These are phyloP conservation scores for Malus sieversii DNA, from an alignment of 306 rosid species.

Conservation along the genomic window DNA sequence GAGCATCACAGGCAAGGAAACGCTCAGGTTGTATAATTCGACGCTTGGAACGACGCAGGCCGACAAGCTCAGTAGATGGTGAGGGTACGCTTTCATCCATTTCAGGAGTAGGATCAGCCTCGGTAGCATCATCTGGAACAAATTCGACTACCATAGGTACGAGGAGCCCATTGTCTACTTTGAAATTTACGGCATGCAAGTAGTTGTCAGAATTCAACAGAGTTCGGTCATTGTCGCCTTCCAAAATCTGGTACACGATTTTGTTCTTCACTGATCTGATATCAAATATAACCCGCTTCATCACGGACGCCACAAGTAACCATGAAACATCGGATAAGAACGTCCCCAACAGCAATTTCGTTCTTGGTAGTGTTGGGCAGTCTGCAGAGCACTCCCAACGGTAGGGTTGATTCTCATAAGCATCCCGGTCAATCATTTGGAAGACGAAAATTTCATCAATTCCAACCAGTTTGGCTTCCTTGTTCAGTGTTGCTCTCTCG, in stretches of 20 bases:
- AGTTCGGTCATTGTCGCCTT: constrained; percentile 13
- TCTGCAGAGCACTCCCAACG: constrained; percentile 74
- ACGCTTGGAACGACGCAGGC: constrained; percentile 82
- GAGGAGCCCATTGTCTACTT: constrained; percentile 33
- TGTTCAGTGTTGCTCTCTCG: constrained; percentile 51
- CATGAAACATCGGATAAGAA: constrained; percentile 65
- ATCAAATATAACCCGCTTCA: constrained; percentile 52
- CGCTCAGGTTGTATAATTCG: constrained; percentile 78
- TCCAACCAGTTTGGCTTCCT: constrained; percentile 47
- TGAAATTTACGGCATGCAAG: constrained; percentile 47
- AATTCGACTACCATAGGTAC: constrained; percentile 46
- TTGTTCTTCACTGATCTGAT: constrained; percentile 58
- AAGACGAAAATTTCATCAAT: constrained; percentile 56
- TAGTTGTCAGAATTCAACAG: constrained; percentile 21
- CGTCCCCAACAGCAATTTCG: constrained; percentile 64
- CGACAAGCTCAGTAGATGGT: constrained; percentile 27
- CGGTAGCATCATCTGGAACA: constrained; percentile 18
- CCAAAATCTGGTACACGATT: constrained; percentile 62
- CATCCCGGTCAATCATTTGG: constrained; percentile 47
- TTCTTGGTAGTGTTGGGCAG: constrained; percentile 42
- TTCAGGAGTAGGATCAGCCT: constrained; percentile 13
- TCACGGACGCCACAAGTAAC: constrained; percentile 57
- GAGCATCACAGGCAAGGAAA: constrained; percentile 53
- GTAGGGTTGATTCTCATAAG: constrained; percentile 43
- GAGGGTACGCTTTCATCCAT: constrained; percentile 21